Base-by-base conservation (phyloP, 2,329 filamentous ascomycete species). In the Balansia obtecta region DNA sequence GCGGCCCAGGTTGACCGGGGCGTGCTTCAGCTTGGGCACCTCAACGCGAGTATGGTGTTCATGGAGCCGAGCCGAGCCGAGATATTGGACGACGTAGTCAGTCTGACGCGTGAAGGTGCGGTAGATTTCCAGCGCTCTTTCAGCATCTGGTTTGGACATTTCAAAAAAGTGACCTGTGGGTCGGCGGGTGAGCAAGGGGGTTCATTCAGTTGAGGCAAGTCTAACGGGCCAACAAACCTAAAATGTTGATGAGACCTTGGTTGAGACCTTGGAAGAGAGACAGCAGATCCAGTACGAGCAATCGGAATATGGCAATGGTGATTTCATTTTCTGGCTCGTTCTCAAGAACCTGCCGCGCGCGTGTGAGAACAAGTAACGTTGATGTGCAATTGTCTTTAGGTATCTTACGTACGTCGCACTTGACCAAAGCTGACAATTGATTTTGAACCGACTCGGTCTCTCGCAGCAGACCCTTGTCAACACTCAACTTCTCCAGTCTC, bases 21-120 rank as follows among this genome's bases (percentile, higher is more conserved):
- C 93, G 65, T 98, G 93, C 71, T 96, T 97, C 57, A 98, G 77
- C 71, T 95, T 96, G 10, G 93, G 93, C 8, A 98, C 94, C 62
- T 96, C 88, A 39, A 98, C 79, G 53, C 91, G 77, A 5, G 93
- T 98, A 55, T 90, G 88, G 63, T 90, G 85, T 68, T 97, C 89
- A 63, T 91, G 93, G 63, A 93, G 85, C 54, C 91, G 81, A 43
- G 93, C 93, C 42, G 91, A 77, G 58, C 84, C 83, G 44, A 98
- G 77, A 62, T 91, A 98, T 60, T 88, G 83, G 15, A 98, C 91
- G 1, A 97, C 91, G 56, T 84, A 81, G 59, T 97, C 90, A 7
- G 93, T 98, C 66, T 95, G 90, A 60, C 81, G 85, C 15, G 88
- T 88, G 62, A 98, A 98, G 15, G 77, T 85, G 63, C 90, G 87